Evolutionary conservation across 2,329 filamentous ascomycete species (phyloP).

Genomic region (Bertia moriformis): DNA sequence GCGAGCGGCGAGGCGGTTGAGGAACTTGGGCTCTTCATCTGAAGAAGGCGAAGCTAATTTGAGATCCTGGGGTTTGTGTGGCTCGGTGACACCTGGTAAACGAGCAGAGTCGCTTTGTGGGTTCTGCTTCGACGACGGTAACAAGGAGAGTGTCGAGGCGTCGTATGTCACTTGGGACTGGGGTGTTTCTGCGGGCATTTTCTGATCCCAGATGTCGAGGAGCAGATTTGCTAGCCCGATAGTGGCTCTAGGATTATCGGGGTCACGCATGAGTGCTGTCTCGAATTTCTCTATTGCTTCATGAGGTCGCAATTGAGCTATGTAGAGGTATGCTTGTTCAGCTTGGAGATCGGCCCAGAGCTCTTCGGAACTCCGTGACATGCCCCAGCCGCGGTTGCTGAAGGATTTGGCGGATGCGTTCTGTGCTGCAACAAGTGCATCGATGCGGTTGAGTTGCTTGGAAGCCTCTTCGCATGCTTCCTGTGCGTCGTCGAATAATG

Average conservation of each 20-base stretch:
- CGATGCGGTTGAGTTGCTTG: conserved; percentile 35
- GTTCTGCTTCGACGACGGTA: background rate
- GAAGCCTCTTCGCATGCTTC: conserved; percentile 43
- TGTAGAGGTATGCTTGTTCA: conserved; percentile 34
- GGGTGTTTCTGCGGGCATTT: conserved; percentile 11
- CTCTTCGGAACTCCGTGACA: conserved; percentile 43
- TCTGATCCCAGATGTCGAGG: conserved; percentile 42
- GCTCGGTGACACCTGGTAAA: too few species aligned
- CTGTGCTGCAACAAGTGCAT: conserved; percentile 29
- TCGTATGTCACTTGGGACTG: too few species aligned
- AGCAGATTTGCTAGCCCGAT: conserved; percentile 42
- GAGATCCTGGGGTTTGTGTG: background rate
- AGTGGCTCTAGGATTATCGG: conserved; percentile 41
- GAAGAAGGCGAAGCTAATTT: background rate
- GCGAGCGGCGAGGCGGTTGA: conserved; percentile 44
- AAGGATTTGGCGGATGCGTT: conserved; percentile 38
- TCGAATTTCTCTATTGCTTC: conserved; percentile 42
- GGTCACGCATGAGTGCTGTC: conserved; percentile 36
- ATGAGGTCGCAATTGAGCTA: conserved; percentile 29
- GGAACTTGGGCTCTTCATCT: conserved; percentile 29
- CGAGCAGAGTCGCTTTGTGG: background rate
- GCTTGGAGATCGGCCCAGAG: conserved; percentile 45
- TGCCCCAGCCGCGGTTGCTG: conserved; percentile 38
- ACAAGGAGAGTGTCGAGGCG: background rate
- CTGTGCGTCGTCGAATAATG: conserved; percentile 39